Conservation (phyloP, 1,139 yeast species). For the Eremothecium coryli region DNA sequence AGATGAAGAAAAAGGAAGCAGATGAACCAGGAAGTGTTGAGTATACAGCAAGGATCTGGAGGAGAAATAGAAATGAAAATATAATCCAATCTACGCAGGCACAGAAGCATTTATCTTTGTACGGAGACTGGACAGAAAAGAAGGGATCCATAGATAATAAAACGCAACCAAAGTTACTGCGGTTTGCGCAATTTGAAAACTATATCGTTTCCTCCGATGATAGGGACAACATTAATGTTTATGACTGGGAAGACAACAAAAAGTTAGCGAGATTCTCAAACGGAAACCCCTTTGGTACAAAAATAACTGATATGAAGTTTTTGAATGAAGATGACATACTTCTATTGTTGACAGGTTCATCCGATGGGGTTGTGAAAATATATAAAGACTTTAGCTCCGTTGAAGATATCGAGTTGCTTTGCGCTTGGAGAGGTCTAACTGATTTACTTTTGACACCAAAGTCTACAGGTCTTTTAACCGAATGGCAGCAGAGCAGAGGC, state of each 20-base stretch:
- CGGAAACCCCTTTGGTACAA: conserved; percentile 78
- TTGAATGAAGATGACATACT: conserved; percentile 91
- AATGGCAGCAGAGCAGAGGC: conserved; percentile 97
- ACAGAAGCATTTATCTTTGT: conserved; percentile 72
- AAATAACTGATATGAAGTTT: conserved; percentile 76
- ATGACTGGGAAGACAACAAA: conserved; percentile 71
- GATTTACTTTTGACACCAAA: conserved; percentile 74
- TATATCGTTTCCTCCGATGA: conserved; percentile 76
- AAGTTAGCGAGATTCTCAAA: conserved; percentile 66
- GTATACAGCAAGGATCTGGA: conserved; percentile 76
- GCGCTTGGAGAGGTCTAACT: conserved; percentile 91
- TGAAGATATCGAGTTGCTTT: conserved; percentile 51
- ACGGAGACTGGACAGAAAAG: conserved; percentile 77
- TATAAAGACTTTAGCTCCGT: conserved; percentile 65
- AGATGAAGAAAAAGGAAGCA: conserved; percentile 73
- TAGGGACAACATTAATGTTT: conserved; percentile 71
- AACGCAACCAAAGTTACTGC: conserved; percentile 68
- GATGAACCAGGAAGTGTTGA: conserved; percentile 93
- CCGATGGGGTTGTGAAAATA: conserved; percentile 85
- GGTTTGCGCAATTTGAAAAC: conserved; percentile 86
- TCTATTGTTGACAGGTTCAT: conserved; percentile 74
- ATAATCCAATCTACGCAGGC: conserved; percentile 85
- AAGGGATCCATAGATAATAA: conserved; percentile 57
- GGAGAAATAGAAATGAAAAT: conserved; percentile 78
- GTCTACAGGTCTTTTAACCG: conserved; percentile 76